Evolutionary conservation across 164 flowering plant species (phyloP).

Genomic region (Aristolochia contorta): DNA sequence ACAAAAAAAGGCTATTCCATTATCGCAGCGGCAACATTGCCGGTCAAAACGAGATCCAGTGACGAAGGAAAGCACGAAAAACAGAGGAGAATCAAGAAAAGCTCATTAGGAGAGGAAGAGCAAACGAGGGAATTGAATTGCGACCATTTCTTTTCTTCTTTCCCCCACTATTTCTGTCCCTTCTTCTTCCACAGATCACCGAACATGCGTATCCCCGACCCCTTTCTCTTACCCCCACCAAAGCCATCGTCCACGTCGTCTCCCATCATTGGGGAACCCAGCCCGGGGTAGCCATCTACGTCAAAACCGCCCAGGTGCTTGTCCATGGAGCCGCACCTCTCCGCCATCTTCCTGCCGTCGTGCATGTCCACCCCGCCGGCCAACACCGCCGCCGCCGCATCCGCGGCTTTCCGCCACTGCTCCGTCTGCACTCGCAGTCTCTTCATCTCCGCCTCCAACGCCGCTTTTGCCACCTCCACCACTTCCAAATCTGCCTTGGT

Average conservation of each 20-base stretch:
- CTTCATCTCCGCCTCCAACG: constrained; percentile 71
- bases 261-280: constrained; percentile 54
- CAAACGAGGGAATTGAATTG: neutral
- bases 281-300: constrained; percentile 26
- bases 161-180: constrained; percentile 36
- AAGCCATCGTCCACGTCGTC: constrained; percentile 39
- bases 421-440: constrained; percentile 81
- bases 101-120: neutral
- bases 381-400: constrained; percentile 85
- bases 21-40: too few species aligned
- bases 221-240: constrained; percentile 50
- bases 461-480: constrained; percentile 41
- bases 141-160: neutral
- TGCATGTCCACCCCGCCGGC: constrained; percentile 42
- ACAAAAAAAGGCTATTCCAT: too few species aligned
- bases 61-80: neutral
- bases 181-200: constrained; percentile 78
- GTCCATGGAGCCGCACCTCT: constrained; percentile 71
- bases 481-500: constrained; percentile 51
- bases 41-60: neutral
- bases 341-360: constrained; percentile 28
- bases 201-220: constrained; percentile 58
- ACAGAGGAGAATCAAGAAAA: neutral
- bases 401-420: constrained; percentile 98
- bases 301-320: constrained; percentile 36